Evolutionary conservation across 805 yeast species (phyloP).

Genomic region (Candida railenensis): DNA sequence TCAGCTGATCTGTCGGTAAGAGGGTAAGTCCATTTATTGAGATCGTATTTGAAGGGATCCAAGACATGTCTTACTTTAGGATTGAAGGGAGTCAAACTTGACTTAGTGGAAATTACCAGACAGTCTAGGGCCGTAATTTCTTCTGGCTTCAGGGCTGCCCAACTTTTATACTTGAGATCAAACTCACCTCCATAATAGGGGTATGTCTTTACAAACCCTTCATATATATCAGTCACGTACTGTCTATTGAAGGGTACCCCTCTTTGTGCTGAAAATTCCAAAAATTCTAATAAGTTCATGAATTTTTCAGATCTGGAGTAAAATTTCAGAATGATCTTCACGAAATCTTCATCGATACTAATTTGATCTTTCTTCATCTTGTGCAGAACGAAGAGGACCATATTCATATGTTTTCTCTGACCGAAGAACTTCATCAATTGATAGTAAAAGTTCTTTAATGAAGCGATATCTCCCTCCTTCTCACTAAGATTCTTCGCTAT

Average conservation of each 20-base stretch:
- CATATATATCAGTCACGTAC: constrained; percentile 24
- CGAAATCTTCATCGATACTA: constrained; percentile 17
- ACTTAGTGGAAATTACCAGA: not conserved
- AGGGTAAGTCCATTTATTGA: constrained; percentile 20
- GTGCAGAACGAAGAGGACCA: constrained; percentile 24
- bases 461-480: not conserved
- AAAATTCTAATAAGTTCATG: constrained; percentile 24
- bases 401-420: constrained; percentile 24
- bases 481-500: constrained; percentile 12
- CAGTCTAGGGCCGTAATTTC: not conserved
- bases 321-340: constrained; percentile 22
- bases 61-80: not conserved
- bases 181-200: constrained; percentile 30
- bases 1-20: not conserved
- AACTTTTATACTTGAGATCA: constrained; percentile 14
- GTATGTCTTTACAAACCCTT: constrained; percentile 31
- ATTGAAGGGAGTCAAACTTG: not conserved
- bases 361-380: constrained; percentile 25
- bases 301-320: constrained; percentile 27
- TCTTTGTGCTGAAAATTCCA: constrained; percentile 15
- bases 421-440: constrained; percentile 26
- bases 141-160: constrained; percentile 10
- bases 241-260: constrained; percentile 19
- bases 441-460: constrained; percentile 23
- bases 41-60: constrained; percentile 21